These are phyloP conservation scores for Periconia macrospinosa DNA, from an alignment of 2,329 filamentous ascomycete species.

Conservation along the genomic window DNA sequence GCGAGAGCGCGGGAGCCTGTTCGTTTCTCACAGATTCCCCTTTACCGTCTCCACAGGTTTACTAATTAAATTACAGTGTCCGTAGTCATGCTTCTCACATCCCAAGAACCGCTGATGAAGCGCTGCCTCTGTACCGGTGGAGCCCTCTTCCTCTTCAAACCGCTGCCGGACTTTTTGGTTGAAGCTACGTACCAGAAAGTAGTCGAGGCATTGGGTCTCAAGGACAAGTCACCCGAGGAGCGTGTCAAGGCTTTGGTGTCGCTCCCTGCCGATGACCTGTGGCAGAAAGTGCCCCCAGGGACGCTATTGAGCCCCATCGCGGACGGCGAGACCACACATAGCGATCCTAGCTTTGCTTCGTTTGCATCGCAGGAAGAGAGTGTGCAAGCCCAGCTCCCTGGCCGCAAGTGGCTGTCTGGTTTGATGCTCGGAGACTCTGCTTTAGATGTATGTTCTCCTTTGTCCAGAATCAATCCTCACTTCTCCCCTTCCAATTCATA, in stretches of 20 bases:
- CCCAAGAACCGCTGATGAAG: constrained; percentile 36
- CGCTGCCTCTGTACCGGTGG: constrained; percentile 48
- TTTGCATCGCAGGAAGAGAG: constrained; percentile 28
- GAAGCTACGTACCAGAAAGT: constrained; percentile 48
- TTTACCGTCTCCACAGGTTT: constrained; percentile 1
- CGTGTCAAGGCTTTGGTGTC: constrained; percentile 47
- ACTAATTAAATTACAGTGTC: constrained; percentile 18
- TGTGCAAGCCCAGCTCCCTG: constrained; percentile 35
- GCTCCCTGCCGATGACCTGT: constrained; percentile 46
- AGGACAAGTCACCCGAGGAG: constrained; percentile 41
- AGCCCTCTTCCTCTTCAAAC: constrained; percentile 43
- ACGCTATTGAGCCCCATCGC: constrained; percentile 43
- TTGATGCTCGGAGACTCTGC: constrained; percentile 53
- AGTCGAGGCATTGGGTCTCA: constrained; percentile 45
- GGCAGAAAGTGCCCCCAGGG: constrained; percentile 43
- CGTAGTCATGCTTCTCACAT: constrained; percentile 28
- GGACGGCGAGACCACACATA: constrained; percentile 48
- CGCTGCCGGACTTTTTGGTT: constrained; percentile 42
- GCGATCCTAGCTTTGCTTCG: constrained; percentile 26
- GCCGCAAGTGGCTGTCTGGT: constrained; percentile 50
- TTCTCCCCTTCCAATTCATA: neutral
- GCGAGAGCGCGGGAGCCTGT: constrained; percentile 55
- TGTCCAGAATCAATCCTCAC: neutral
- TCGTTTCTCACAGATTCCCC: neutral
- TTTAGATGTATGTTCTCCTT: constrained; percentile 46